Percentiles rank a stretch among this genome's conserved stretches.
phyloP scores from a whole-genome alignment of 2,329 filamentous ascomycete genomes.

The Aspergillus jensenii region DNA sequence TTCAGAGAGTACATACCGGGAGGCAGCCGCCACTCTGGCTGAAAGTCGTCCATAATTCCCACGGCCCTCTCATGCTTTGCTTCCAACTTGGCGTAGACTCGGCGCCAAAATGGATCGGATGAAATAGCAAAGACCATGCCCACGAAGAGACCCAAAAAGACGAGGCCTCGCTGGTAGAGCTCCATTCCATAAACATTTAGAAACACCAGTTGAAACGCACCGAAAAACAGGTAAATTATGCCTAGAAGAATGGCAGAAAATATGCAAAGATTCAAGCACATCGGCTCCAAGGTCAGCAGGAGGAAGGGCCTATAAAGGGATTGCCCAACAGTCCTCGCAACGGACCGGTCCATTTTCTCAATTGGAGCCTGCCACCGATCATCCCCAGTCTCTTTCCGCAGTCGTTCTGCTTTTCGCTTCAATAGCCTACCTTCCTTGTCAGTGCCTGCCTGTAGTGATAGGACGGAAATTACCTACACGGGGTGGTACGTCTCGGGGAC shows the following conservation, averaged over 20 bases:
- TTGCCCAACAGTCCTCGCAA: constrained; percentile 58
- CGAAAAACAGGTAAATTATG: constrained; percentile 87
- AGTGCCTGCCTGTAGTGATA: constrained; percentile 28
- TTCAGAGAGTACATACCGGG: constrained; percentile 50
- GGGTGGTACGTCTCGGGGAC: constrained; percentile 86
- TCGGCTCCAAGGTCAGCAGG: constrained; percentile 77
- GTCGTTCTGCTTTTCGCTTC: constrained; percentile 65
- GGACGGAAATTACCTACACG: constrained; percentile 34
- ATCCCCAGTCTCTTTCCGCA: constrained; percentile 76
- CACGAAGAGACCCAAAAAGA: constrained; percentile 63
- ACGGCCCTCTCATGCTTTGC: constrained; percentile 35
- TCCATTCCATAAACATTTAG: constrained; percentile 70
- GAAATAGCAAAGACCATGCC: constrained; percentile 47
- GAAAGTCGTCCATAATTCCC: constrained; percentile 52
- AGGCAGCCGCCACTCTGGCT: constrained; percentile 85
- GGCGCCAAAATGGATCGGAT: constrained; percentile 49
- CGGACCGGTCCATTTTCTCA: constrained; percentile 69
- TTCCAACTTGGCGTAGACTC: constrained; percentile 44
- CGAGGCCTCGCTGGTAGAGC: constrained; percentile 75
- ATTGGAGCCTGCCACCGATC: constrained; percentile 73
- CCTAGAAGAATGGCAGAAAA: constrained; percentile 84
- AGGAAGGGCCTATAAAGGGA: constrained; percentile 70
- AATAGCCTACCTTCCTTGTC: constrained; percentile 51
- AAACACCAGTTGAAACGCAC: constrained; percentile 82
- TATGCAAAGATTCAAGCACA: constrained; percentile 79